Evolutionary conservation across 192 early-diverging fungal genomes (phyloP), one percentile per base, ranked within the genome.

Genomic region (Gonapodya sp.): DNA sequence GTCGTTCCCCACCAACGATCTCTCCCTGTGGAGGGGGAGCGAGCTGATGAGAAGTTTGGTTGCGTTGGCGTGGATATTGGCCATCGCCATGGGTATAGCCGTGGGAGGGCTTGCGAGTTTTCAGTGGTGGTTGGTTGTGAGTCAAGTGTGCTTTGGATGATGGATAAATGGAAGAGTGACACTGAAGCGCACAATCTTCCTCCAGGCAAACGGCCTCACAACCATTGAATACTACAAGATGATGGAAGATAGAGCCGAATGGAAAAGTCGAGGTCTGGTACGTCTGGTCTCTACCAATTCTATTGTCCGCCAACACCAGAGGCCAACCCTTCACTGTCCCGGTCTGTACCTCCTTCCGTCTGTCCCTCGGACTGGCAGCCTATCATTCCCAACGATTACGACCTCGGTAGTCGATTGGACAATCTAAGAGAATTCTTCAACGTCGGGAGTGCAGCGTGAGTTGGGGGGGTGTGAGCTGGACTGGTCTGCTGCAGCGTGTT

Each of bases 211-310:
- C 30, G 75, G 75, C 75, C 75, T 77, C 18, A 77, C 75, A 2
- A 77, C 75, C 8, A 77, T 77, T 33, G 75, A 77, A 8, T 77
- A 77, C 75, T 77, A 77, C 75, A 18, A 77, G 34, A 32, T 18
- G 75, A 18, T 18, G 30, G 75, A 77, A 14, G 75, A 18, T 8
- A 2, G 18, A 16, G 75, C 18, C 75, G 75, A 18, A 34, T 18
- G 75, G 30, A 77, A 77, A 33, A 2, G 34, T 16, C 2, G 34
- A 18, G 34, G 34, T 77, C 18, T 77, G 75, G 75, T 64, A 64
- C 8, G 46, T 16, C 46, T 64, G n/a, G n/a, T 64, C 46, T 24
- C 46, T 16, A 24, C 24, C 46, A 24, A 16, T 64, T 24, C 24
- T 64, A 8, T 64, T 64, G 8, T 16, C 8, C 46, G 24, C 24